Conservation (phyloP, 163 green algal species). For the Chloroidium sp. region DNA sequence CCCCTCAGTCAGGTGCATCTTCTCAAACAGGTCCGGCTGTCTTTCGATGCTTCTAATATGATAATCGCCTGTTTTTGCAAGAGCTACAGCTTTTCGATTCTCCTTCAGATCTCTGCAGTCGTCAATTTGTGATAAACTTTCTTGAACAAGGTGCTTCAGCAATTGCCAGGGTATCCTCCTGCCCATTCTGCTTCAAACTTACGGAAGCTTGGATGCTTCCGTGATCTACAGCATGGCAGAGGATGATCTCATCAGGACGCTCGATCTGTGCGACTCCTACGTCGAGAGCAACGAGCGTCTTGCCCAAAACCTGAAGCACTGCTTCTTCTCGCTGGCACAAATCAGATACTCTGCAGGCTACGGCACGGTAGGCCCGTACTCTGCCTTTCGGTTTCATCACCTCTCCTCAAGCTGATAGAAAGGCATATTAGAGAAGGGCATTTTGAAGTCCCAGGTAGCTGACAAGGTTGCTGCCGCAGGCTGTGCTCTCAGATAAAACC, state of each 20-base stretch:
- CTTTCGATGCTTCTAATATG: background rate
- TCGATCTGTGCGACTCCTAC: background rate
- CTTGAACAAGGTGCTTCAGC: too few species aligned
- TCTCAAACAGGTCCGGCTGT: background rate
- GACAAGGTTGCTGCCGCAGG: background rate
- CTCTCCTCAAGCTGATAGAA: background rate
- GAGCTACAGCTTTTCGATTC: too few species aligned
- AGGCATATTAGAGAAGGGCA: background rate
- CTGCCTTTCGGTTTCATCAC: background rate
- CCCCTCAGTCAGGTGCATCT: background rate
- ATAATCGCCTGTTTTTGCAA: too few species aligned
- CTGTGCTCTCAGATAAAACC: background rate
- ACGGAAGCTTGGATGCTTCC: background rate
- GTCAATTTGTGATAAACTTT: too few species aligned
- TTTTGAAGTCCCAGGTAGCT: background rate
- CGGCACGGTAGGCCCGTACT: background rate
- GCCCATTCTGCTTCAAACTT: background rate
- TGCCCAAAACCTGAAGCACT: background rate
- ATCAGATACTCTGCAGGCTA: background rate
- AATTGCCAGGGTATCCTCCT: background rate
- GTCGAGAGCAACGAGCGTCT: background rate
- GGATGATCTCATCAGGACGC: background rate
- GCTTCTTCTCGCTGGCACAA: background rate
- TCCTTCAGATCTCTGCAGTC: too few species aligned
- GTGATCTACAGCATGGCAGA: background rate